These are phyloP conservation scores for Dryadomyces quercus-mongolicae DNA, from an alignment of 2,329 filamentous ascomycete genomes.

Conservation along the genomic window DNA sequence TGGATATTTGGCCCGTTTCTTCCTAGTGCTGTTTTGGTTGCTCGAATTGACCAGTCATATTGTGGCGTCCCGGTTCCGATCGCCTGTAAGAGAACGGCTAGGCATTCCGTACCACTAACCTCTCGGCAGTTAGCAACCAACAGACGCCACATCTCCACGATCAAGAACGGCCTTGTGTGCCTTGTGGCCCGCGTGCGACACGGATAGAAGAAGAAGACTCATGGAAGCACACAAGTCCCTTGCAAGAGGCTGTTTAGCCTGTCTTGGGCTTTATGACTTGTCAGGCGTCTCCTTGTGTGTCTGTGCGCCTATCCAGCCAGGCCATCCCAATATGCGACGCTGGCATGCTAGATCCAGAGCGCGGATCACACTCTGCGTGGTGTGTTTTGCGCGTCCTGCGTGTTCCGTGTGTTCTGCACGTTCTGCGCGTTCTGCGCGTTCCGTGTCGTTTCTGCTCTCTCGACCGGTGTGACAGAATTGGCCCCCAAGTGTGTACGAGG, in stretches of 20 bases:
- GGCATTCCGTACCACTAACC: neutral
- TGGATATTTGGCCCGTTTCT: neutral
- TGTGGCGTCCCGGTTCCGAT: neutral
- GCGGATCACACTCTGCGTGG: neutral
- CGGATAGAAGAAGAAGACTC: too few species aligned
- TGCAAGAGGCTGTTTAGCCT: too few species aligned
- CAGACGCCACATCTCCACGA: neutral
- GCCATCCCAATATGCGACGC: neutral
- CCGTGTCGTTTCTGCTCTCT: too few species aligned
- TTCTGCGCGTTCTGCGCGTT: neutral
- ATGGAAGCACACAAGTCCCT: too few species aligned
- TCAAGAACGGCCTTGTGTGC: neutral
- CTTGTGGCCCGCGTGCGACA: too few species aligned
- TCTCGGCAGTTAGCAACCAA: neutral
- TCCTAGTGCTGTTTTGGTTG: neutral
- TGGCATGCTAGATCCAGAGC: neutral
- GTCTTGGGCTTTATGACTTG: neutral
- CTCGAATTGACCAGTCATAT: slow-evolving; percentile 10
- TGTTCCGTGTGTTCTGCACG: neutral
- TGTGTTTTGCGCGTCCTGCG: neutral
- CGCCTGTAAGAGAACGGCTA: neutral
- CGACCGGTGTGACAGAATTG: neutral
- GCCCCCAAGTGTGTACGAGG: too few species aligned
- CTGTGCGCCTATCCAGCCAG: neutral
- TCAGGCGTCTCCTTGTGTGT: neutral